These are phyloP conservation scores for Gossypioides kirkii DNA, from an alignment of 345 rosid genomes.

Conservation along the genomic window DNA sequence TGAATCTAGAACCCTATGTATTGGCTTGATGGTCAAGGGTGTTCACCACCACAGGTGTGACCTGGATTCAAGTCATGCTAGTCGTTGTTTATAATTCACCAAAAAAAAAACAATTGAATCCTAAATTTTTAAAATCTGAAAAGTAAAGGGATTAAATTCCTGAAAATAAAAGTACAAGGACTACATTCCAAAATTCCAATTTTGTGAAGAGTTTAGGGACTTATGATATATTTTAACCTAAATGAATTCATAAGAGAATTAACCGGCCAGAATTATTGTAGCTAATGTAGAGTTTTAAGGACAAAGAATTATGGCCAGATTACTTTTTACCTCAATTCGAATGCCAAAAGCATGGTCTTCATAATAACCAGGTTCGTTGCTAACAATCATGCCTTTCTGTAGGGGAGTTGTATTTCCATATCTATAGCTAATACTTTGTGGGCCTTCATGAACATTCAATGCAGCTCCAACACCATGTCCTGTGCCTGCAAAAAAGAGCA, in stretches of 20 bases:
- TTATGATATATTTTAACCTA: not conserved
- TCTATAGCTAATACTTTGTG: conserved; percentile 91
- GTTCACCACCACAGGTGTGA: too few relatives aligned
- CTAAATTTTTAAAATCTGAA: too few relatives aligned
- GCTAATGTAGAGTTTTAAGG: not conserved
- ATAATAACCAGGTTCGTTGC: conserved; percentile 96
- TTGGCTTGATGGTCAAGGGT: too few relatives aligned
- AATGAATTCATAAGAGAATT: not conserved
- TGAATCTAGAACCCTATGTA: too few relatives aligned
- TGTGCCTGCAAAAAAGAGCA: conserved; percentile 52
- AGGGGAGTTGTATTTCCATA: conserved; percentile 77
- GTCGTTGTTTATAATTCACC: too few relatives aligned
- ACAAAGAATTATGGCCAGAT: not conserved
- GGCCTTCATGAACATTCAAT: conserved; percentile 94
- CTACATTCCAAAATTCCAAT: too few relatives aligned
- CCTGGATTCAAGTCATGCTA: too few relatives aligned
- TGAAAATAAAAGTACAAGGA: too few relatives aligned
- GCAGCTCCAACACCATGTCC: conserved; percentile 99
- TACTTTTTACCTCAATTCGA: conserved; percentile 69
- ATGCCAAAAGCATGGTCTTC: conserved; percentile 98
- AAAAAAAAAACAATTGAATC: too few relatives aligned
- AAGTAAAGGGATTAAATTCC: too few relatives aligned
- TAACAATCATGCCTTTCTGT: conserved; percentile 85
- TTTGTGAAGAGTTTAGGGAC: too few relatives aligned
- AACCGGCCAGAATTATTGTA: conserved; percentile 2